Percentiles rank a stretch among this genome's conserved stretches.
Evolutionary conservation across 192 early-diverging fungal genomes (phyloP).

Genomic region (Gonapodya sp.): DNA sequence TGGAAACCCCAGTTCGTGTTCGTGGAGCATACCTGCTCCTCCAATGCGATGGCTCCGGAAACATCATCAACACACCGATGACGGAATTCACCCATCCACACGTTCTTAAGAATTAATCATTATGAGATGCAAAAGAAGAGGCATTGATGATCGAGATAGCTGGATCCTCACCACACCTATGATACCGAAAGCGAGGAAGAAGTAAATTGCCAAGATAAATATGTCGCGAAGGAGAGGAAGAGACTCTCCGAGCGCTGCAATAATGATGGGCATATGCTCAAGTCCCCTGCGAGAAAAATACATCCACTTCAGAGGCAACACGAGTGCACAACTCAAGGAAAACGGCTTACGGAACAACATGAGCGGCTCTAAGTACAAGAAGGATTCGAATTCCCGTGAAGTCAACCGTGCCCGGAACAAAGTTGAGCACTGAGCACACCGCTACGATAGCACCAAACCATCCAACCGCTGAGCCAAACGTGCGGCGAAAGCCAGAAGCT

Average conservation of each 20-base stretch:
- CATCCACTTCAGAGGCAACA: background rate
- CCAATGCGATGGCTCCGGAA: background rate
- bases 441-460: background rate
- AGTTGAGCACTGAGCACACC: background rate
- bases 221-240: background rate
- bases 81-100: background rate
- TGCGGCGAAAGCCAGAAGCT: background rate
- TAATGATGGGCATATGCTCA: background rate
- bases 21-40: background rate
- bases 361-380: background rate
- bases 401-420: background rate
- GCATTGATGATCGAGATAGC: background rate
- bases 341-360: background rate
- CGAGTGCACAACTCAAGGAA: too few relatives aligned
- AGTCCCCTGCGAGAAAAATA: background rate
- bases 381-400: background rate
- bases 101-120: background rate
- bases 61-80: background rate
- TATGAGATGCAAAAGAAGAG: background rate
- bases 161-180: background rate
- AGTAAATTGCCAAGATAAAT: background rate
- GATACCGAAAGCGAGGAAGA: background rate
- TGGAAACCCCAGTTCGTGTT: background rate
- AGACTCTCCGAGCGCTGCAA: background rate
- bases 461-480: background rate